phyloP scores from a whole-genome alignment of 2,329 filamentous ascomycete species.

The Pestalotiopsis fici region DNA sequence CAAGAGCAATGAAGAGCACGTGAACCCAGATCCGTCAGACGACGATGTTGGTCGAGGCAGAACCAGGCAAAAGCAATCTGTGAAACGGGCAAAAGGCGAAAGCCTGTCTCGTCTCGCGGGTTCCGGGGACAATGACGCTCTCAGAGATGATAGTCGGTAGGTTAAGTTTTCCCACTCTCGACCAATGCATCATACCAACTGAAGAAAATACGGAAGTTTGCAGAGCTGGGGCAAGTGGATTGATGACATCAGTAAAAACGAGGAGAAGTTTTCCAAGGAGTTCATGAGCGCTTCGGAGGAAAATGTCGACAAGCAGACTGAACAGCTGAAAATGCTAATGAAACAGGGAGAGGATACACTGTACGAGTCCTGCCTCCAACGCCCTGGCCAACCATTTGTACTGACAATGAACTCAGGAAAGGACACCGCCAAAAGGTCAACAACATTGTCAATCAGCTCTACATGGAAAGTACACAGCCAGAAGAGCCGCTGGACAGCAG shows the following conservation, averaged over 20 bases:
- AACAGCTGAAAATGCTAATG: slow-evolving; percentile 20
- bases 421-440: slow-evolving; percentile 12
- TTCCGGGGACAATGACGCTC: slow-evolving; percentile 24
- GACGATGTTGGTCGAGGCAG: slow-evolving; percentile 8
- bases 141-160: slow-evolving; percentile 23
- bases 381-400: background rate
- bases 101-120: slow-evolving; percentile 26
- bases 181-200: background rate
- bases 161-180: background rate
- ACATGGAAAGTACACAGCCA: slow-evolving; percentile 3
- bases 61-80: slow-evolving; percentile 9
- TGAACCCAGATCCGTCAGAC: slow-evolving; percentile 16
- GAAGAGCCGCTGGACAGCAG: background rate
- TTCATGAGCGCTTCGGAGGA: slow-evolving; percentile 27
- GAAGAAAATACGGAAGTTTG: slow-evolving; percentile 19
- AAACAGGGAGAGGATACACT: slow-evolving; percentile 24
- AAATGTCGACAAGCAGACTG: slow-evolving; percentile 19
- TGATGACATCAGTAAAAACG: slow-evolving; percentile 26
- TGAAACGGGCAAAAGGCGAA: background rate
- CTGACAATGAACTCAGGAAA: slow-evolving; percentile 16
- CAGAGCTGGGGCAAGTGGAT: slow-evolving; percentile 26
- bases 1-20: slow-evolving; percentile 15
- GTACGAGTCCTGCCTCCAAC: slow-evolving; percentile 22
- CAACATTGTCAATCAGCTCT: slow-evolving; percentile 17
- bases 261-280: slow-evolving; percentile 26